These are phyloP conservation scores for Candida awuae DNA, from an alignment of 805 yeast species.

Conservation along the genomic window DNA sequence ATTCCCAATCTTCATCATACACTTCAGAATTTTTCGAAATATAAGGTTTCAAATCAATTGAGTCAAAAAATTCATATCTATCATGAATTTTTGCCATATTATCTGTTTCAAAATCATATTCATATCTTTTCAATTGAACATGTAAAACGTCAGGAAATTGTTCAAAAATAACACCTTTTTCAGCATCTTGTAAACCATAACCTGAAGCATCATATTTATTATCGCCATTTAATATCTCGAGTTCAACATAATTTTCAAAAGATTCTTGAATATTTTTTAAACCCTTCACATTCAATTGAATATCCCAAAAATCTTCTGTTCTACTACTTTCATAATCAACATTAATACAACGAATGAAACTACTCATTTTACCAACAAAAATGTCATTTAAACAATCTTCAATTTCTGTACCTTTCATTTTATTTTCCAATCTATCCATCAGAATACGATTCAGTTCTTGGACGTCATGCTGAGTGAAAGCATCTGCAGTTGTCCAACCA, in stretches of 20 bases:
- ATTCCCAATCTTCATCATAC: constrained; percentile 57
- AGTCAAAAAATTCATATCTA: constrained; percentile 79
- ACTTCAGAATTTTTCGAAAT: constrained; percentile 49
- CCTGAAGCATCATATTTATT: constrained; percentile 92
- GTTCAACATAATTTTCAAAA: constrained; percentile 79
- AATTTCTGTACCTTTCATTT: constrained; percentile 82
- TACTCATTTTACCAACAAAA: constrained; percentile 95
- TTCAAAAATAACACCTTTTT: constrained; percentile 90
- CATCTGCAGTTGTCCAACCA: constrained; percentile 96
- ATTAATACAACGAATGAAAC: constrained; percentile 84
- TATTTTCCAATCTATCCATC: constrained; percentile 87
- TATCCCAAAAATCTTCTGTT: constrained; percentile 95
- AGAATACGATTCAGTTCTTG: constrained; percentile 92
- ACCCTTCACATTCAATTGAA: constrained; percentile 87
- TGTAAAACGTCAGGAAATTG: constrained; percentile 89
- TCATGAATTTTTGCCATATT: constrained; percentile 87
- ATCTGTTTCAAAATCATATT: constrained; percentile 86
- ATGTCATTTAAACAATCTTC: constrained; percentile 69
- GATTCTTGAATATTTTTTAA: constrained; percentile 64
- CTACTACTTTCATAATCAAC: constrained; percentile 91
- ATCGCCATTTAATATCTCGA: constrained; percentile 87
- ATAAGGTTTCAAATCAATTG: constrained; percentile 72
- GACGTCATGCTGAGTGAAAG: constrained; percentile 96
- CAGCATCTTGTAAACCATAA: constrained; percentile 88
- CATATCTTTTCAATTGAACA: constrained; percentile 87